These are phyloP conservation scores for Micromonas commoda DNA, from an alignment of 139 green algal species.

Conservation along the genomic window DNA sequence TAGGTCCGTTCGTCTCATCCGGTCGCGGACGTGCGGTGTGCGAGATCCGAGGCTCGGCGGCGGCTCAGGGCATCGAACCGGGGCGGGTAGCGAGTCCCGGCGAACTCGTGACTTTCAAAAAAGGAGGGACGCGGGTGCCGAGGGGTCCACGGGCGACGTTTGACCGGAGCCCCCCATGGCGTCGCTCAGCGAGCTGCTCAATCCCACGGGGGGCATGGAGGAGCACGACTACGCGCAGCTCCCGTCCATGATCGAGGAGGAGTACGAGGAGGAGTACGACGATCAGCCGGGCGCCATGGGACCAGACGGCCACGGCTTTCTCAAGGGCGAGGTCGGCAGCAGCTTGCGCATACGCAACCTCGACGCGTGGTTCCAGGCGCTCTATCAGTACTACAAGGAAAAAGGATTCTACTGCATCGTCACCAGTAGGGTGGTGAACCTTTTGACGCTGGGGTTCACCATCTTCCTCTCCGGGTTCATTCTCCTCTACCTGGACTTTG, in stretches of 20 bases:
- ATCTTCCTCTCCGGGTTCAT: constrained; percentile 74
- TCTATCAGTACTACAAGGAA: constrained; percentile 13
- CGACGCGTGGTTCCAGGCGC: background rate
- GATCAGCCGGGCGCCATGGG: background rate
- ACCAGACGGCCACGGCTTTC: background rate
- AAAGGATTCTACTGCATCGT: constrained; percentile 17
- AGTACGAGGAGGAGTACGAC: background rate
- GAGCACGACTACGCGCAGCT: background rate
- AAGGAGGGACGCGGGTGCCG: too few species aligned
- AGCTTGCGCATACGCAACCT: background rate
- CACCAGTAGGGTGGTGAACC: constrained; percentile 55
- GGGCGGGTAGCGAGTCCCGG: too few species aligned
- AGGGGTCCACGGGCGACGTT: too few species aligned
- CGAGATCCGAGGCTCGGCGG: too few species aligned
- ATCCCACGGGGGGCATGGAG: too few species aligned
- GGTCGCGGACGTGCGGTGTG: too few species aligned
- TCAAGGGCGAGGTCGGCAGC: background rate
- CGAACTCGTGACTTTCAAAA: too few species aligned
- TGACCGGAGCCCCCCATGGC: too few species aligned
- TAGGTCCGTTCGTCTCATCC: too few species aligned
- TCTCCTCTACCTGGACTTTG: constrained; percentile 81
- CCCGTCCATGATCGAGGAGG: background rate
- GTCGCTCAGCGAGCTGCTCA: too few species aligned
- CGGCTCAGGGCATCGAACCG: too few species aligned
- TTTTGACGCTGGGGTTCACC: constrained; percentile 84